Evolutionary conservation across 768 basidiomycete genomes (phyloP).

Genomic region (Wakefieldia striispora): DNA sequence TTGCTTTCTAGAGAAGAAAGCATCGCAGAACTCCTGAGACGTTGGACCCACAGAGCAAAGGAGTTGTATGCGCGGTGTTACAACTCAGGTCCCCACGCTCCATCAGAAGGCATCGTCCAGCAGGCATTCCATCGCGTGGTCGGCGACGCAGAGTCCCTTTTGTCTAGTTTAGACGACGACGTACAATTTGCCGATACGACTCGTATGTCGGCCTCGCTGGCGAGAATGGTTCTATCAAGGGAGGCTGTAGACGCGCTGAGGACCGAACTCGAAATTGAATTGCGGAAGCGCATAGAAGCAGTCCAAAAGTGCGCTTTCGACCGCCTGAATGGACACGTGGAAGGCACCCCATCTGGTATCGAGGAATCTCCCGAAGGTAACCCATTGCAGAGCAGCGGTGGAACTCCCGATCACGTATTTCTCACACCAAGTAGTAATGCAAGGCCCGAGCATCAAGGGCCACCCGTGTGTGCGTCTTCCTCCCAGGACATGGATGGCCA

Average conservation of each 20-base stretch:
- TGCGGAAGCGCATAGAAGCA: constrained; percentile 43
- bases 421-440: constrained; percentile 1
- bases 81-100: background rate
- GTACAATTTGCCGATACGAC: constrained; percentile 18
- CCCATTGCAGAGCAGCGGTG: no score
- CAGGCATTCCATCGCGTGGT: constrained; percentile 33
- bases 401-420: background rate
- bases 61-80: constrained; percentile 39
- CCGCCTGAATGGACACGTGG: background rate
- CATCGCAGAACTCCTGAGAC: constrained; percentile 49
- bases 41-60: constrained; percentile 53
- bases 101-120: constrained; percentile 18
- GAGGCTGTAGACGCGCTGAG: constrained; percentile 50
- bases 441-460: background rate
- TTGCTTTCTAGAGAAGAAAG: constrained; percentile 65
- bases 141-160: constrained; percentile 35
- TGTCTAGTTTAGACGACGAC: constrained; percentile 35
- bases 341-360: background rate
- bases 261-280: constrained; percentile 57
- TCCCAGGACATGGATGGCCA: background rate
- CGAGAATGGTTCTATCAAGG: constrained; percentile 49
- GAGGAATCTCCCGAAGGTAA: background rate
- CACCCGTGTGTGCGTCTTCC: background rate
- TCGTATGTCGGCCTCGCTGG: constrained; percentile 45
- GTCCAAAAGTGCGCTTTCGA: constrained; percentile 6